Base-by-base conservation (phyloP, 495 filamentous ascomycete species). In the Podospora pseudoanserina region DNA sequence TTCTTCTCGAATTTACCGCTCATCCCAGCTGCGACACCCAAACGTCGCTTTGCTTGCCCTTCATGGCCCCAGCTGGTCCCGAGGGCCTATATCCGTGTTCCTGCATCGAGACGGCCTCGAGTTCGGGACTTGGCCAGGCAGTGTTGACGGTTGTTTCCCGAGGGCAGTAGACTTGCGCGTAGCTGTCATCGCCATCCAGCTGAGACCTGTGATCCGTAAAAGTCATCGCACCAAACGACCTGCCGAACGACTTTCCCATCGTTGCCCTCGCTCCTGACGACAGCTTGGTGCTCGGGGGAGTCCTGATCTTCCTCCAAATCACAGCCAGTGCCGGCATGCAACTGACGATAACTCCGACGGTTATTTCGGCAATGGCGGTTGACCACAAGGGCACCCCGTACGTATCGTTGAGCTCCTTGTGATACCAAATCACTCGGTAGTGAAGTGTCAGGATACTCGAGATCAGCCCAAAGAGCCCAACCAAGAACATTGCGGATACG, bases 321-420 rank as follows among this genome's bases (percentile, higher is more conserved):
- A 58, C 23, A 9, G 55, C 55, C n/a, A 58, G n/a, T 9, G 55
- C 55, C 23, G 55, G 55, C 55, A 58, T 58, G 55, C 55, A 58
- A 26, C 16, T 15, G 23, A 58, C 13, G 4, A 58, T 58, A 18
- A 58, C 55, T 19, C 55, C 55, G n/a, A 26, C 55, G 4, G 55
- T 58, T 1, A 26, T n/a, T 23, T 58, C 55, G 18, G 55, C 55
- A 1, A 58, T 23, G 55, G n/a, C 23, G 55, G 55, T 58, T 5
- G 55, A 5, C 55, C 55, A 58, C n/a, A 58, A 20, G 13, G 55
- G 55, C 4, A 19, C n/a, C 4, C 55, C 55, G 23, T 19, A 26
- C 55, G 55, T 20, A 19, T 58, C n/a, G n/a, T 19, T 7, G 7
- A 20, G 55, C 23, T 9, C n/a, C n/a, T 26, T 19, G 23, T 18